A percentile compares a stretch with the other conserved stretches of the same genome.
Evolutionary conservation across 2,329 filamentous ascomycete genomes (phyloP).

Genomic region (Pseudogymnoascus verrucosus): DNA sequence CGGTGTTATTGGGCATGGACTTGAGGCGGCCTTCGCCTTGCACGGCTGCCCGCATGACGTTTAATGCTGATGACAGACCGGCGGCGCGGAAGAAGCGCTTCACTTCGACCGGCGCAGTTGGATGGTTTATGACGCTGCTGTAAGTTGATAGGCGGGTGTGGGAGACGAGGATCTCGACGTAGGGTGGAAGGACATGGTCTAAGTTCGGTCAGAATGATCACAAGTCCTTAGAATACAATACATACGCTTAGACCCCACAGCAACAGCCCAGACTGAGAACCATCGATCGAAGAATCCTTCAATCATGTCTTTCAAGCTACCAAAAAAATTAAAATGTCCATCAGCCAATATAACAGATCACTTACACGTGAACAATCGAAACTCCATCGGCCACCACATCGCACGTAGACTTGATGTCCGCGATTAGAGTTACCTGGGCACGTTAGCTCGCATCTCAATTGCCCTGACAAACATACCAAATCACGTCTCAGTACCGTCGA

Average conservation of each 20-base stretch:
- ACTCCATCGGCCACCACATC: conserved; percentile 49
- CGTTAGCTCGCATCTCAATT: neutral
- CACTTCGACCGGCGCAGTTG: conserved; percentile 60
- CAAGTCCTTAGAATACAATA: neutral
- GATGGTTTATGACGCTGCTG: conserved; percentile 66
- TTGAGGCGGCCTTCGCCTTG: conserved; percentile 62
- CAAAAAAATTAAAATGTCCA: conserved; percentile 13
- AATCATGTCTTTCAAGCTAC: conserved; percentile 49
- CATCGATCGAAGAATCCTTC: conserved; percentile 59
- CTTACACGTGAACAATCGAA: conserved; percentile 45
- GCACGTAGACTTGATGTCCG: conserved; percentile 49
- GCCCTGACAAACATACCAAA: conserved; percentile 38
- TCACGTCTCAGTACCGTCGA: conserved; percentile 63
- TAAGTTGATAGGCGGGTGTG: conserved; percentile 70
- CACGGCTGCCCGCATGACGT: conserved; percentile 65
- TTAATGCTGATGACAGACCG: conserved; percentile 63
- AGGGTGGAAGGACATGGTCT: conserved; percentile 56
- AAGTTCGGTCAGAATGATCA: conserved; percentile 11
- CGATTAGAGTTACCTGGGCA: conserved; percentile 45
- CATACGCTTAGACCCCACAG: conserved; percentile 45
- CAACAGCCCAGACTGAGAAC: conserved; percentile 54
- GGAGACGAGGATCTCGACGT: conserved; percentile 66
- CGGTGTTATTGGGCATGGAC: conserved; percentile 72
- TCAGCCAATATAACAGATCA: conserved; percentile 3
- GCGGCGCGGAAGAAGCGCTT: conserved; percentile 66